A percentile compares a stretch with the other conserved stretches of the same genome.
Evolutionary conservation across 441 rosid genomes (phyloP).

Genomic region (Adansonia gregorii): DNA sequence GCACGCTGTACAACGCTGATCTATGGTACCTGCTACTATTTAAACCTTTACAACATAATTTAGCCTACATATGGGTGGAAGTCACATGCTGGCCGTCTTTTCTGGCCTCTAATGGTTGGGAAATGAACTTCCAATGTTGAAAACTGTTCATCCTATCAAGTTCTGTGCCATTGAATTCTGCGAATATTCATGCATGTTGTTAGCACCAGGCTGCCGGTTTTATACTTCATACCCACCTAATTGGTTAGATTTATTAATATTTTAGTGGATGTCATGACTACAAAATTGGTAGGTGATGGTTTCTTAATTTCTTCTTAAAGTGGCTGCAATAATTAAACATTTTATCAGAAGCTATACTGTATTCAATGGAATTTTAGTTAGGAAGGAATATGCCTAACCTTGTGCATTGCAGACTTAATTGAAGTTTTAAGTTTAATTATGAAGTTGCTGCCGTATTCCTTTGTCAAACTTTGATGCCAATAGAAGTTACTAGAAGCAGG

Average conservation of each 20-base stretch:
- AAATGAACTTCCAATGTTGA: conserved; percentile 10
- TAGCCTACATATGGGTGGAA: conserved; percentile 7
- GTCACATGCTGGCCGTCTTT: neutral
- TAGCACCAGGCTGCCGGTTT: neutral
- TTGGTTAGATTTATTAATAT: conserved; percentile 9
- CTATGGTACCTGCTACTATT: neutral
- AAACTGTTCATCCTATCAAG: neutral
- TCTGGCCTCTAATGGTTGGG: conserved; percentile 4
- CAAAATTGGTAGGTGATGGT: conserved; percentile 10
- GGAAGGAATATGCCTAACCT: neutral
- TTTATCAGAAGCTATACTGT: conserved; percentile 15
- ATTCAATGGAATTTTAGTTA: neutral
- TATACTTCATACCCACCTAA: neutral
- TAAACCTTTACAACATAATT: conserved; percentile 7
- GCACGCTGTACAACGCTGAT: too few relatives aligned
- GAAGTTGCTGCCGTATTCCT: conserved; percentile 12
- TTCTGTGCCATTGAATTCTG: neutral
- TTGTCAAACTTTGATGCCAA: conserved; percentile 6
- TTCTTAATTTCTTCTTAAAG: conserved; percentile 13
- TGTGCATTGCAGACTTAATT: neutral
- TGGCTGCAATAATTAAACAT: conserved; percentile 11
- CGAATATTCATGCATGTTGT: neutral
- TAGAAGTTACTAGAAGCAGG: neutral
- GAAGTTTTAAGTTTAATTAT: neutral
- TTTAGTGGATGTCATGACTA: neutral